Conservation (phyloP, 2,329 filamentous ascomycete genomes). For the Hypoxylon sp. region DNA sequence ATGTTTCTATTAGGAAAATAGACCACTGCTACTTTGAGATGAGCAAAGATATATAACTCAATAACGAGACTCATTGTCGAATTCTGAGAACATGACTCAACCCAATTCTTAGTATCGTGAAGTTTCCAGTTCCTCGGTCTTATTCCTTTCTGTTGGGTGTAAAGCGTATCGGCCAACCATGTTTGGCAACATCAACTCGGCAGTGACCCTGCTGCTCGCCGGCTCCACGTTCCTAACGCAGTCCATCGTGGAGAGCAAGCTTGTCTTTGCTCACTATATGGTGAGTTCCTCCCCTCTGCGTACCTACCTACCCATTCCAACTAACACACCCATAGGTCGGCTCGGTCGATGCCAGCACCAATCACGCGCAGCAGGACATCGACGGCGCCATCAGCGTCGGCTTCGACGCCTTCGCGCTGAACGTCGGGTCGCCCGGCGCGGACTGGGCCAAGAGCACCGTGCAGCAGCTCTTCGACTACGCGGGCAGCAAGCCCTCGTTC, state of each 20-base stretch:
- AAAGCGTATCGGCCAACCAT: slow-evolving; percentile 12
- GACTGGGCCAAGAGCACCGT: slow-evolving; percentile 46
- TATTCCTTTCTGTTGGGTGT: not conserved
- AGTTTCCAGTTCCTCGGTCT: not conserved
- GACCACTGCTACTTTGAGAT: not conserved
- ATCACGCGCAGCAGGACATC: slow-evolving; percentile 48
- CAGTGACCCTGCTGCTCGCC: slow-evolving; percentile 37
- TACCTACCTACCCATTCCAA: not conserved
- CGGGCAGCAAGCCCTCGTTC: slow-evolving; percentile 45
- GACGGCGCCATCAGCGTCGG: slow-evolving; percentile 48
- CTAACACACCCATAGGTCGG: slow-evolving; percentile 35
- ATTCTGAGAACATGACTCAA: not conserved
- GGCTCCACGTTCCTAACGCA: slow-evolving; percentile 37
- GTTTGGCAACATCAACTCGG: slow-evolving; percentile 35
- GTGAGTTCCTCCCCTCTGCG: slow-evolving; percentile 20
- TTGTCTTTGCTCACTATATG: slow-evolving; percentile 49
- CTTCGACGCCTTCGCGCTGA: slow-evolving; percentile 52
- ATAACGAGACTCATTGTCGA: not conserved
- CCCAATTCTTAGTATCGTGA: slow-evolving; percentile 8
- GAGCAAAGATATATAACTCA: slow-evolving; percentile 18
- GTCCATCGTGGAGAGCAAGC: slow-evolving; percentile 41
- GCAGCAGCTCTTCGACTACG: slow-evolving; percentile 50
- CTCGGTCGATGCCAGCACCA: slow-evolving; percentile 39
- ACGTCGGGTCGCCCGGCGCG: slow-evolving; percentile 48
- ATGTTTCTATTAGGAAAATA: not conserved